Conservation (phyloP, 2,329 filamentous ascomycete genomes). For the Exserohilum turcica region DNA sequence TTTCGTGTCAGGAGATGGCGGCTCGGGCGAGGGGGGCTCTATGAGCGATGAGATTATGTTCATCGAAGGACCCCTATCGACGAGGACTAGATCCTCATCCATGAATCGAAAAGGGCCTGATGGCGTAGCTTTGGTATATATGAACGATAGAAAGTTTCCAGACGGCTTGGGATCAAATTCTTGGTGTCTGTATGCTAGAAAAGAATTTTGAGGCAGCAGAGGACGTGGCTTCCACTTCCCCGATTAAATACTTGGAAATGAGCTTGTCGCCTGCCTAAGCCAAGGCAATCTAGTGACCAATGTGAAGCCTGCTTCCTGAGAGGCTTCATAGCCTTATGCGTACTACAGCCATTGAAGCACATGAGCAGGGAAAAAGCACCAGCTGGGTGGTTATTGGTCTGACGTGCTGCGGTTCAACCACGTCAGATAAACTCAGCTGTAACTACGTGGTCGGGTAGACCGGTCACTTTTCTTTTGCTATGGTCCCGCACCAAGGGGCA, state of each 20-base stretch:
- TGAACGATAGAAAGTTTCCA: background rate
- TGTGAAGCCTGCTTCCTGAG: background rate
- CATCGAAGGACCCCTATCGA: background rate
- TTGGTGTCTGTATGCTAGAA: background rate
- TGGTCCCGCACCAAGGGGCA: background rate
- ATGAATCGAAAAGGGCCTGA: background rate
- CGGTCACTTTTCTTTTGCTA: background rate
- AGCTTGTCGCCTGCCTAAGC: background rate
- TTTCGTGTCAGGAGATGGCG: background rate
- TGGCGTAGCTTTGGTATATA: too few species aligned
- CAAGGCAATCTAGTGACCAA: background rate
- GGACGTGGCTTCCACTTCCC: background rate
- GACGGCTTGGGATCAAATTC: background rate
- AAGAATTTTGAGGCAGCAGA: background rate
- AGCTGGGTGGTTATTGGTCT: background rate
- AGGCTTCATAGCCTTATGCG: background rate
- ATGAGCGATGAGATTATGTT: background rate
- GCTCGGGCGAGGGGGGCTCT: background rate
- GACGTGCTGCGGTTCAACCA: background rate
- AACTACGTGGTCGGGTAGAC: background rate
- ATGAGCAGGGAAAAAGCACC: background rate
- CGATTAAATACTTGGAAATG: background rate
- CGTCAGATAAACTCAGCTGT: background rate
- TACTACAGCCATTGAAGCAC: background rate
- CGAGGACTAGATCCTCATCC: constrained; percentile 1